phyloP scores from a whole-genome alignment of 2,329 filamentous ascomycete genomes.

The Myriosclerotinia duriaeana region DNA sequence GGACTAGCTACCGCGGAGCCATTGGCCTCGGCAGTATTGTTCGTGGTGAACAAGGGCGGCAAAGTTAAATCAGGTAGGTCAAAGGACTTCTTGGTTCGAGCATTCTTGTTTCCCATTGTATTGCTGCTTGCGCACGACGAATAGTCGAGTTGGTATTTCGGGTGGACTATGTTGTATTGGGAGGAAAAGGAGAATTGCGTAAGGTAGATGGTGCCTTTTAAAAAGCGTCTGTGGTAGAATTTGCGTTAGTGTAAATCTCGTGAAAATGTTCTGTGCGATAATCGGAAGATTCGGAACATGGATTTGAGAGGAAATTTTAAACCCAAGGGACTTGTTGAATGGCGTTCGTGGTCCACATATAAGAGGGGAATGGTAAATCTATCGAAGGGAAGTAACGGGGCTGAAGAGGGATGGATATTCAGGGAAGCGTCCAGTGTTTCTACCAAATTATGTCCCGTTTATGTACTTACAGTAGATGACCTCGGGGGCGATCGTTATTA shows the following conservation, averaged over 20 bases:
- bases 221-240: background rate
- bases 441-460: background rate
- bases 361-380: background rate
- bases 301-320: no score
- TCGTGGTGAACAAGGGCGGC: background rate
- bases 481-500: background rate
- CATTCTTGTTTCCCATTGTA: constrained; percentile 23
- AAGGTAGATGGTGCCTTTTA: background rate
- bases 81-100: constrained; percentile 12
- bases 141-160: background rate
- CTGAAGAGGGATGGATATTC: background rate
- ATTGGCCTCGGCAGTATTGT: background rate
- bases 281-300: background rate
- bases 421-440: background rate
- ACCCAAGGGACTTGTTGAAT: background rate
- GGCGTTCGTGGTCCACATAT: background rate
- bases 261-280: background rate
- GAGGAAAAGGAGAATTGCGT: background rate
- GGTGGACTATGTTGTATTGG: background rate
- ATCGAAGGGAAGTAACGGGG: background rate
- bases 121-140: background rate
- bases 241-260: background rate
- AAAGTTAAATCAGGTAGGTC: constrained; percentile 6
- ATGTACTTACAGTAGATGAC: background rate
- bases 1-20: background rate